phyloP scores from a whole-genome alignment of 2,329 filamentous ascomycete genomes.

The Phoma sp. region DNA sequence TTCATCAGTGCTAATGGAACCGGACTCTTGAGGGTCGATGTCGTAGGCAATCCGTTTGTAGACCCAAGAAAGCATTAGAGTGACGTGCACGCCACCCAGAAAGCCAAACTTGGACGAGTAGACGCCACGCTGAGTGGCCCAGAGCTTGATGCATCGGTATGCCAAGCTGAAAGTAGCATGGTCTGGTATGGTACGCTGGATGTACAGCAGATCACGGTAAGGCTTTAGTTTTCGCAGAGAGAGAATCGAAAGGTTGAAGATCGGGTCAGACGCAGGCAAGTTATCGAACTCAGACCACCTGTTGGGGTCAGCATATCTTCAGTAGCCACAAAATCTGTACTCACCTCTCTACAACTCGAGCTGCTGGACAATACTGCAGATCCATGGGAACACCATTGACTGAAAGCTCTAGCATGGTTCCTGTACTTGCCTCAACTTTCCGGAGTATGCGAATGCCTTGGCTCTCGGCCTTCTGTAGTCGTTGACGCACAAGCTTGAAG shows the following conservation, averaged over 20 bases:
- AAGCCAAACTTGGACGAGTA: constrained; percentile 71
- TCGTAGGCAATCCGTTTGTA: constrained; percentile 56
- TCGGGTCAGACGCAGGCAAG: constrained; percentile 58
- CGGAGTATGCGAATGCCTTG: constrained; percentile 60
- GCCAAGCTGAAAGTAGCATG: constrained; percentile 64
- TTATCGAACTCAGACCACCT: constrained; percentile 50
- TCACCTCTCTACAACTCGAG: constrained; percentile 60
- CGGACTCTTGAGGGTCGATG: constrained; percentile 22
- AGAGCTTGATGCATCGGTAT: constrained; percentile 66
- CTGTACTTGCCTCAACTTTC: constrained; percentile 64
- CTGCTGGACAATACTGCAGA: constrained; percentile 70
- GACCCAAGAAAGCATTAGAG: constrained; percentile 65
- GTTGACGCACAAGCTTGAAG: constrained; percentile 64
- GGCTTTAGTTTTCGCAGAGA: constrained; percentile 69
- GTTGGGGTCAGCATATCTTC: constrained; percentile 10
- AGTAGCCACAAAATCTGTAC: neutral
- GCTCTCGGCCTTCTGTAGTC: constrained; percentile 57
- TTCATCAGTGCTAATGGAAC: constrained; percentile 55
- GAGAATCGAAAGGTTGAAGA: constrained; percentile 63
- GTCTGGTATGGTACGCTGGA: constrained; percentile 66
- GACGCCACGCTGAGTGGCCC: constrained; percentile 67
- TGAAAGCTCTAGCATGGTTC: constrained; percentile 69
- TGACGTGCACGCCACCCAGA: constrained; percentile 69
- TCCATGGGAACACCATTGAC: constrained; percentile 66
- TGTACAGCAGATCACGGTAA: constrained; percentile 66